A percentile compares a stretch with the other conserved stretches of the same genome.
Conservation (phyloP, 192 early-diverging fungal species). For the Coemansia sp. region DNA sequence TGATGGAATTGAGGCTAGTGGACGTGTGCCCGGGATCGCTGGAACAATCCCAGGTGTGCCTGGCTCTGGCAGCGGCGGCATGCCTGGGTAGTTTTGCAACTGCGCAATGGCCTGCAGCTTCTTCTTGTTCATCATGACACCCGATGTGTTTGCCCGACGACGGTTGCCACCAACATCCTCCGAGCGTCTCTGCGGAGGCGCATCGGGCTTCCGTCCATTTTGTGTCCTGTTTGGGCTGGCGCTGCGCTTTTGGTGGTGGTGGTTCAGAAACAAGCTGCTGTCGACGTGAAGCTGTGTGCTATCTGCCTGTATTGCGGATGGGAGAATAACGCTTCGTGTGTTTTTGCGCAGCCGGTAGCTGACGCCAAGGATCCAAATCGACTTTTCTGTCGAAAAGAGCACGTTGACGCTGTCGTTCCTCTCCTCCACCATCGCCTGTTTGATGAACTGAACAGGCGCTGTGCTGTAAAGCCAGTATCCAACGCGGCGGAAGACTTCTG, state of each 20-base stretch:
- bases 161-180: conserved; percentile 42
- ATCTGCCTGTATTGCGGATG: conserved; percentile 43
- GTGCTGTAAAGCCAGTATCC: conserved; percentile 59
- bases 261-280: conserved; percentile 50
- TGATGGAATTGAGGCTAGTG: conserved; percentile 53
- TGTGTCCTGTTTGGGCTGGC: conserved; percentile 34
- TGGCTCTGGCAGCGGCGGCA: conserved; percentile 36
- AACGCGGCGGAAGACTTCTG: conserved; percentile 48
- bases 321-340: conserved; percentile 46
- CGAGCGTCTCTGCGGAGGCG: conserved; percentile 37
- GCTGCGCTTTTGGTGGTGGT: conserved; percentile 54
- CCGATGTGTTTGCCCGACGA: conserved; percentile 51
- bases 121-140: conserved; percentile 54
- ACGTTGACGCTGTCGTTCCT: conserved; percentile 50
- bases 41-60: conserved; percentile 16
- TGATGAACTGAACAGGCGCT: conserved; percentile 55
- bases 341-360: conserved; percentile 51
- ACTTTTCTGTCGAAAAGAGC: conserved; percentile 47
- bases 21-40: conserved; percentile 28
- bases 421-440: conserved; percentile 54
- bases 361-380: conserved; percentile 54
- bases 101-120: conserved; percentile 51
- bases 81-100: conserved; percentile 39
- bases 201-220: conserved; percentile 30
- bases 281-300: conserved; percentile 45